phyloP scores from a whole-genome alignment of 2,329 filamentous ascomycete species.

The Dactylellina sp. region DNA sequence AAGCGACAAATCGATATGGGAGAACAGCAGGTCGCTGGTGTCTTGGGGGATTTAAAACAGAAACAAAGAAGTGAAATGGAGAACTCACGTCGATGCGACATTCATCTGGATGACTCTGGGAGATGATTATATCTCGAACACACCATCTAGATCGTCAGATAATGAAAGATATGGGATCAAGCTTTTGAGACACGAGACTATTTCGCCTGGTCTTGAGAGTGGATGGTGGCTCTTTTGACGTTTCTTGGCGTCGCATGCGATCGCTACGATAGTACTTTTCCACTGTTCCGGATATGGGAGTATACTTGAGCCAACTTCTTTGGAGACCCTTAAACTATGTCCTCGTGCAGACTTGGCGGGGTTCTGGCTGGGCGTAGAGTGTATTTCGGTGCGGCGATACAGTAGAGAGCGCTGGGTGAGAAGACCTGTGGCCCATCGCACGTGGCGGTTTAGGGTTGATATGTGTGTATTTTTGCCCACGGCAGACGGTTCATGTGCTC shows the following conservation, averaged over 20 bases:
- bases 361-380: conserved; percentile 20
- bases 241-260: conserved; percentile 41
- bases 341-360: conserved; percentile 54
- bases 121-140: conserved; percentile 55
- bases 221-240: conserved; percentile 31
- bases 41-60: conserved; percentile 22
- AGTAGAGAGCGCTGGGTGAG: conserved; percentile 24
- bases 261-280: conserved; percentile 6
- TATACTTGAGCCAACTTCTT: conserved; percentile 4
- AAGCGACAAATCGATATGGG: conserved; percentile 50
- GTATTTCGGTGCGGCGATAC: conserved; percentile 13
- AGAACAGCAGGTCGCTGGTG: conserved; percentile 18
- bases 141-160: conserved; percentile 25
- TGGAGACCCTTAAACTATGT: conserved; percentile 51
- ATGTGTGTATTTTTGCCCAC: conserved; percentile 4
- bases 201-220: conserved; percentile 47
- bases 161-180: conserved; percentile 46
- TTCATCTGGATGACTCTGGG: conserved; percentile 53
- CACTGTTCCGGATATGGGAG: background rate
- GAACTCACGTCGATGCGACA: conserved; percentile 51
- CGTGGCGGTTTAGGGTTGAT: conserved; percentile 53
- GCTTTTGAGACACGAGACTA: conserved; percentile 55
- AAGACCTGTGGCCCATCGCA: conserved; percentile 49
- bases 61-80: conserved; percentile 8
- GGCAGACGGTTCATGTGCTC: conserved; percentile 50